Evolutionary conservation across 2,329 filamentous ascomycete genomes (phyloP).

Genomic region (Pyrenophora teres): DNA sequence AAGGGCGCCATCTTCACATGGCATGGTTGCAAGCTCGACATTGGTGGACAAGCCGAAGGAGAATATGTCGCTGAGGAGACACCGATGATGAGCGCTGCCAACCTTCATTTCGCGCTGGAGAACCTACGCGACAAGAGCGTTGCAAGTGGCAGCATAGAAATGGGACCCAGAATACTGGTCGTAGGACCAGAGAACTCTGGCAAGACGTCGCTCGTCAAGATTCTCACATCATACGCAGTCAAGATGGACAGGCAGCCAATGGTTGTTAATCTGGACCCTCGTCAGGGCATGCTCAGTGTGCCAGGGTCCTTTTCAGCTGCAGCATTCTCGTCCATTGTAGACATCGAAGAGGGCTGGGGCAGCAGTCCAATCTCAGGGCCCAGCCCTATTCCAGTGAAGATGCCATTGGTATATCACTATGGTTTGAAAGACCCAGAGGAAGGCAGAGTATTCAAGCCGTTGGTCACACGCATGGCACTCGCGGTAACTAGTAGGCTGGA

Average conservation of each 20-base stretch:
- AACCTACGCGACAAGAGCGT: constrained; percentile 68
- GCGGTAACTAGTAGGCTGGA: constrained; percentile 77
- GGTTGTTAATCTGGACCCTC: constrained; percentile 82
- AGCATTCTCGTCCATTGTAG: constrained; percentile 85
- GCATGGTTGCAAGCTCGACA: constrained; percentile 85
- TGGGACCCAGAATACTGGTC: constrained; percentile 82
- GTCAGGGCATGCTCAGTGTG: constrained; percentile 62
- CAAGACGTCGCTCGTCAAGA: constrained; percentile 81
- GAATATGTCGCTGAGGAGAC: constrained; percentile 79
- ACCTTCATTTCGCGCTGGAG: constrained; percentile 86
- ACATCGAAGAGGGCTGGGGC: constrained; percentile 88
- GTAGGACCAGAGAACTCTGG: constrained; percentile 78
- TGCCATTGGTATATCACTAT: constrained; percentile 89
- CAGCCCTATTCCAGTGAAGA: constrained; percentile 83
- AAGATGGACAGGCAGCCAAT: constrained; percentile 75
- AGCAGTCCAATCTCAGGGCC: constrained; percentile 89
- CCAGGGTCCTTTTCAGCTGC: constrained; percentile 82
- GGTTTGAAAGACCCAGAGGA: constrained; percentile 75
- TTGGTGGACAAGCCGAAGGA: constrained; percentile 70
- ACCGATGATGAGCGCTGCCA: constrained; percentile 77
- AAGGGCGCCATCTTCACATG: constrained; percentile 92
- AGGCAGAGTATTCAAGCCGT: constrained; percentile 69
- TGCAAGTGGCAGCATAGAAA: constrained; percentile 31
- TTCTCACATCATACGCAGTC: constrained; percentile 78
- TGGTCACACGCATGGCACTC: constrained; percentile 77